Evolutionary conservation across 1,284 basidiomycete genomes (phyloP), one percentile per base, ranked within the genome.

Genomic region (Psilocybe mexicana): DNA sequence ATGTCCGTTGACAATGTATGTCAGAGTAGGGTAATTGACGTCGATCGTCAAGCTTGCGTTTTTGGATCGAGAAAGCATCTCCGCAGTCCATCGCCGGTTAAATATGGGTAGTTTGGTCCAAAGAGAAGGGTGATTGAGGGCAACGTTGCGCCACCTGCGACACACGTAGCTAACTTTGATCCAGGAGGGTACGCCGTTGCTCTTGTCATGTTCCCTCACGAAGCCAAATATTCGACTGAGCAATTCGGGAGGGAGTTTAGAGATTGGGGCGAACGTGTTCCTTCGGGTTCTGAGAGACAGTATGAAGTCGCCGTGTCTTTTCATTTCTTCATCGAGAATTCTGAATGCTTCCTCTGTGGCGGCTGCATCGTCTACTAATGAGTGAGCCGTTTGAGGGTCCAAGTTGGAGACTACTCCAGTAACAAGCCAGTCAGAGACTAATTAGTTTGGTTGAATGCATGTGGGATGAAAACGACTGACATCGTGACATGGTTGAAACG

Each of bases 1-100:
- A 12, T 30, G 28, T n/a, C 18, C n/a, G 4, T 5, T 48, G 28
- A 8, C 18, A 6, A 12, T 2, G 28, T 48, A 48, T 7, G 46
- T 35, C 30, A 18, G 6, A 18, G 14, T 28, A 3, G 24, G 2
- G 24, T 23, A 53, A 35, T 53, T 28, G 6, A 23, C 5, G 2
- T 53, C 28, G 25, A 70, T 55, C 8, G 54, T 50, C 6, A 71
- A 63, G 48, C 59, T 59, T 6, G 68, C 65, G 58, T 61, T 66
- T 54, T 69, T 69, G 3, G 70, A 71, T 30, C 68, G 67, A 30
- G 59, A 62, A 26, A 71, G 47, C 68, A 70, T 70, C 57, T 68
- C 69, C 56, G 64, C 54, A 10, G 61, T 61, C 69, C 69, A 70
- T 43, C 46, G 60, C 28, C 59, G 60, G 33, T 61, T 60, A 6